Evolutionary conservation across 2,329 filamentous ascomycete species (phyloP), one percentile per base, ranked within the genome.

Genomic region (Cladosporium colombiae): DNA sequence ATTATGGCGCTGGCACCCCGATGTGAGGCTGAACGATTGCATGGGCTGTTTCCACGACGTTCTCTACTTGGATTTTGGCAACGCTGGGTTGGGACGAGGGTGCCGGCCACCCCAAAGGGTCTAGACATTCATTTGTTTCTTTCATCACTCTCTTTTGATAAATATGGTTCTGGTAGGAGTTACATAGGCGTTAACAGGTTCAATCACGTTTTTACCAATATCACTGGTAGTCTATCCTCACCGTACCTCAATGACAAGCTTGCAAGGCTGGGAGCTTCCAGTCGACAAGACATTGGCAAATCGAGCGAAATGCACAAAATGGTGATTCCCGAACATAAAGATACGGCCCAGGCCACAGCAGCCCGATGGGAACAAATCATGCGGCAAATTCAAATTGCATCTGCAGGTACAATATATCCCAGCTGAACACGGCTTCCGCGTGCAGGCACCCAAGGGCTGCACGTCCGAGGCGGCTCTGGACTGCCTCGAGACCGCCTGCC

Each of bases 81-180:
- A 8, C 40, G 8, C 23, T 46, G 0, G 27, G 11, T 55, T n/a
- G 27, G 18, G 27, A 33, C 14, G 18, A 55, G 27, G 52, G 52
- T 55, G 27, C 52, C 33, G 52, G 52, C 31, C 52, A 23, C 27
- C 52, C 27, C 27, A 55, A n/a, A 21, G 18, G 18, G 29, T 31
- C 52, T 31, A 21, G 18, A 29, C 52, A 55, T 31, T 55, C 52
- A 21, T 55, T 55, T 55, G 23, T 14, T 18, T 29, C 29, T 29
- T 55, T 55, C 10, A 55, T 55, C 27, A 55, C 52, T 33, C 52
- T 55, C 52, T 6, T 55, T 55, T 33, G 18, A 55, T 31, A 55
- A 21, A 10, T 6, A 33, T n/a, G 52, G 31, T 0, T 31, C 33
- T 3, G 29, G 52, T 7, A 2, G 27, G 52, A 13, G 25, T 33